Conservation (phyloP, 75 land plant genomes). For the Picea sitchensis region DNA sequence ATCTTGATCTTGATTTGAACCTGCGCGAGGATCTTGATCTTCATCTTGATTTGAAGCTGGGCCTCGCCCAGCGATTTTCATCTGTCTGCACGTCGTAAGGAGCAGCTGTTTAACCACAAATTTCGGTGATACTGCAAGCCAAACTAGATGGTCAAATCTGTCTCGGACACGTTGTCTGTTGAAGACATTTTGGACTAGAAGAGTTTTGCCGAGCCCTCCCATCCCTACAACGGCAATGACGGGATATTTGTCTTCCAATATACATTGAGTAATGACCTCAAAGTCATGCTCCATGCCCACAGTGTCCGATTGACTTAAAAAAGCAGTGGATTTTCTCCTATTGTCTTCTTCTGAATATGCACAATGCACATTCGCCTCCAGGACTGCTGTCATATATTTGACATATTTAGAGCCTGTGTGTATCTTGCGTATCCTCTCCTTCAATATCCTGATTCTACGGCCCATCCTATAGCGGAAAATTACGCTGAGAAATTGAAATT, state of each 20-base stretch:
- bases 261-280: background rate
- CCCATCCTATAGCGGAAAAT: background rate
- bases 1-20: no score
- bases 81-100: background rate
- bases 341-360: background rate
- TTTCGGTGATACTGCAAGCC: background rate
- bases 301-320: background rate
- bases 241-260: background rate
- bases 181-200: background rate
- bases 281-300: background rate
- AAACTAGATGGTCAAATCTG: background rate
- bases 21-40: no score
- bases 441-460: background rate
- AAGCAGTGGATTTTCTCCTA: background rate
- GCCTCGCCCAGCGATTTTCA: background rate
- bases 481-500: no score
- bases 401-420: background rate
- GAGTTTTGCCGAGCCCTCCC: conserved; percentile 5
- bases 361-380: background rate
- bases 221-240: background rate
- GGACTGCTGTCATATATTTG: background rate
- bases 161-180: background rate
- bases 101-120: background rate
- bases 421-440: background rate
- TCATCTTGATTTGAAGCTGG: no score